Evolutionary conservation across 352 stramenopile genomes (phyloP), one percentile per base, ranked within the genome.

Genomic region (Phytophthora agathidicida): DNA sequence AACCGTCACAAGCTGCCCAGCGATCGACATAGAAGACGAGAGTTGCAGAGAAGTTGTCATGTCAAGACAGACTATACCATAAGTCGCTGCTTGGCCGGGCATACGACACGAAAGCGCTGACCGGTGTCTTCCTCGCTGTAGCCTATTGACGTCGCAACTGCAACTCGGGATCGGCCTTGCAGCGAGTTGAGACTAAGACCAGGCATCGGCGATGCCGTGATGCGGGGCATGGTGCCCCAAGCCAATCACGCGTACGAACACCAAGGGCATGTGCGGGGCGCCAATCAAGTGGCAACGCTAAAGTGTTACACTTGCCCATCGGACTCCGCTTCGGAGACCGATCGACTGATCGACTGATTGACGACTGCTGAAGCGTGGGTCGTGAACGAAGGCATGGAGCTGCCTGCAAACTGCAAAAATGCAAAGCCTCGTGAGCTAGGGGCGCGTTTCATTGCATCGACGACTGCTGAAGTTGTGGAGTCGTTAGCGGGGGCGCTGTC

Each of bases 221-320:
- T 49, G 38, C 48, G 47, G 37, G 49, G 42, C 42, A 30, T 31
- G 23, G 42, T 55, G 48, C 56, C 44, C 33, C 31, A 53, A 38
- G 5, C 62, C 62, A 67, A 71, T 71, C 28, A 55, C 11, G 27
- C 24, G 14, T 27, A 44, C 49, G 37, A 61, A 58, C 47, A 66
- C 17, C 5, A 17, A 37, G 27, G 47, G 54, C 47, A 36, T 65
- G 60, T 58, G 60, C 41, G 24, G 32, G n/a, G 42, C 39, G 32
- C 60, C 60, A 69, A 69, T 69, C 44, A 58, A 62, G 20, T 41
- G 51, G 45, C 37, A 62, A 38, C 35, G n/a, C n/a, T n/a, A n/a
- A n/a, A n/a, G n/a, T n/a, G n/a, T n/a, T n/a, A 32, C 3, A 20
- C n/a, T 32, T 32, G 43, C 27, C n/a, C 31, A 28, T 47, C 36